Evolutionary conservation across 148 eudicot species (phyloP), one percentile per base, ranked within the genome.

Genomic region (Diospyros kaki): DNA sequence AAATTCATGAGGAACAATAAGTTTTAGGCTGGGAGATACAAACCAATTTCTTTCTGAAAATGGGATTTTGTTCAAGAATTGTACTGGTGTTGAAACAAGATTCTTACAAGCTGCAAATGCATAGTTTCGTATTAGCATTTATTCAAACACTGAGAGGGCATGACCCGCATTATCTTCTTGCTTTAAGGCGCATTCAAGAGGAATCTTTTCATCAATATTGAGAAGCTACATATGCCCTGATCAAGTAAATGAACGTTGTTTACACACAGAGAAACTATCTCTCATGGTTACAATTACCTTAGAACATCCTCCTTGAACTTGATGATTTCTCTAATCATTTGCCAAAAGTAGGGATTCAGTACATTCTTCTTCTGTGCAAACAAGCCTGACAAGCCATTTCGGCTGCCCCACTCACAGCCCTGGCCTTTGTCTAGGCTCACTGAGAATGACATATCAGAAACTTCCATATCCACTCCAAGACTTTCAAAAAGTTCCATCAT

Each of bases 401-500:
- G 87, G 71, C 93, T 95, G 66, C 99, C 99, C 99, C 99, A 95
- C 62, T 95, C 99, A 52, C 82, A 90, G 15, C 98, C 97, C 1
- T 52, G 77, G 9, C 97, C 98, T 61, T 87, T 58, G 67, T 91
- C 91, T 74, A 95, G 81, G 80, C 99, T 95, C 71, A 95, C 94
- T 0, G 99, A 84, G 80, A 95, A 93, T n/a, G 99, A 95, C 99
- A 91, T 93, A 58, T 93, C 97, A 58, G 99, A 93, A n/a, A 72
- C 53, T 84, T 95, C 97, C 90, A 89, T 88, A n/a, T 95, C 99
- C 50, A 95, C 83, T 38, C 93, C 98, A 64, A 95, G 93, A 65
- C 48, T 85, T 83, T 95, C 99, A 67, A 95, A 95, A 52, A 93
- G 87, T 79, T 90, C 94, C 93, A 91, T 81, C 99, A 91, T 89